Percentiles rank a stretch among this genome's conserved stretches.
Evolutionary conservation across 2,329 filamentous ascomycete species (phyloP).

Genomic region (Pseudocercospora ulei): DNA sequence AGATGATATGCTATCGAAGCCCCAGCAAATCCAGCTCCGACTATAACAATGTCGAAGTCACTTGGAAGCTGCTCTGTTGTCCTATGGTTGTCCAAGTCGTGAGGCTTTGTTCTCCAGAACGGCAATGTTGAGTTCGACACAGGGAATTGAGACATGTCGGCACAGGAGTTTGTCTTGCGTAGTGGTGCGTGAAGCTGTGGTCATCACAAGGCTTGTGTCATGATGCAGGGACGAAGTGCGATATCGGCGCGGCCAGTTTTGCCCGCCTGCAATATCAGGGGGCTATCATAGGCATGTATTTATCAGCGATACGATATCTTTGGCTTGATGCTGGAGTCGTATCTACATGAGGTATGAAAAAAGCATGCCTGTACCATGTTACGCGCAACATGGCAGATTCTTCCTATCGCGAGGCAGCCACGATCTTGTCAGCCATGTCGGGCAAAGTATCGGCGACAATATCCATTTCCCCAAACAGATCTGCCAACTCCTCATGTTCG

Average conservation of each 20-base stretch:
- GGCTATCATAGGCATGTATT: too few relatives aligned
- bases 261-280: too few relatives aligned
- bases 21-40: conserved; percentile 27
- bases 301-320: too few relatives aligned
- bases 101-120: conserved; percentile 40
- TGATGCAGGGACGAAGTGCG: conserved; percentile 1
- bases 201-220: background rate
- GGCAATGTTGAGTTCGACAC: conserved; percentile 26
- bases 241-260: too few relatives aligned
- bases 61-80: conserved; percentile 49
- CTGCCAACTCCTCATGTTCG: conserved; percentile 44
- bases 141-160: conserved; percentile 16
- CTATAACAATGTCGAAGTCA: conserved; percentile 25
- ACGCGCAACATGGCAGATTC: too few relatives aligned
- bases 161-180: background rate
- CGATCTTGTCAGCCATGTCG: conserved; percentile 42
- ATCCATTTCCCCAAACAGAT: conserved; percentile 38
- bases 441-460: conserved; percentile 19
- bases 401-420: conserved; percentile 19
- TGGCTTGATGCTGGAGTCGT: too few relatives aligned
- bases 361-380: too few relatives aligned
- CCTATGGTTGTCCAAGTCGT: conserved; percentile 47
- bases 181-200: background rate
- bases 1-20: conserved; percentile 26
- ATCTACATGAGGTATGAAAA: too few relatives aligned